Evolutionary conservation across 2,329 filamentous ascomycete genomes (phyloP), one percentile per base, ranked within the genome.

Genomic region (Xylariaceae sp.): DNA sequence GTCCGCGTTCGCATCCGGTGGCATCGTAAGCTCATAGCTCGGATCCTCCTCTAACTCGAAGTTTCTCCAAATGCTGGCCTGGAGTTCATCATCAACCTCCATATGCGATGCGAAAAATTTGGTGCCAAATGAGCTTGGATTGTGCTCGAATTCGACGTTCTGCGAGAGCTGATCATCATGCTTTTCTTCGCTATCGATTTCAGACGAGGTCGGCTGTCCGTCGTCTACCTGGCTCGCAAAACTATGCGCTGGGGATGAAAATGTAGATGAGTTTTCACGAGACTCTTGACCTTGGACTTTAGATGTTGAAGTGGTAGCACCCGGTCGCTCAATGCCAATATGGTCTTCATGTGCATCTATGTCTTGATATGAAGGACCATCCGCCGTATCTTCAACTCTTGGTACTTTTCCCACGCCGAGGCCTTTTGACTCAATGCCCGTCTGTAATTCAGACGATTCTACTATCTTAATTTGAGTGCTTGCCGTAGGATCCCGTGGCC

Each of bases 61-160:
- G 51, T 63, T 18, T 57, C 67, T 67, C 48, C 68, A 49, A 50
- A 70, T 68, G 45, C 68, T 70, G 51, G 69, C 69, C 53, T 71
- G 69, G 4, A 71, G 60, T 60, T 70, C 69, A 4, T 71, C 68
- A 51, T 70, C 68, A 37, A 67, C 10, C 47, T 69, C 67, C 65
- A 70, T 69, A 39, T 69, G 66, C 13, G 68, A 67, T 51, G 49
- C 49, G 53, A 70, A 68, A 17, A 63, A 67, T 23, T 51, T 59
- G 42, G 53, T 48, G 53, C 54, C 60, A 34, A 63, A 50, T 54
- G 50, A 7, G 42, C 30, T 42, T 50, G 59, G 15, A 55, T 44
- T 3, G 7, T 15, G 37, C 15, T 50, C 35, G 45, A 47, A 34
- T 44, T 51, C 51, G 10, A n/a, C 2, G 4, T 34, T 48, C 3